Evolutionary conservation across 148 eudicot genomes (phyloP).

Genomic region (Polygonum maritimum): DNA sequence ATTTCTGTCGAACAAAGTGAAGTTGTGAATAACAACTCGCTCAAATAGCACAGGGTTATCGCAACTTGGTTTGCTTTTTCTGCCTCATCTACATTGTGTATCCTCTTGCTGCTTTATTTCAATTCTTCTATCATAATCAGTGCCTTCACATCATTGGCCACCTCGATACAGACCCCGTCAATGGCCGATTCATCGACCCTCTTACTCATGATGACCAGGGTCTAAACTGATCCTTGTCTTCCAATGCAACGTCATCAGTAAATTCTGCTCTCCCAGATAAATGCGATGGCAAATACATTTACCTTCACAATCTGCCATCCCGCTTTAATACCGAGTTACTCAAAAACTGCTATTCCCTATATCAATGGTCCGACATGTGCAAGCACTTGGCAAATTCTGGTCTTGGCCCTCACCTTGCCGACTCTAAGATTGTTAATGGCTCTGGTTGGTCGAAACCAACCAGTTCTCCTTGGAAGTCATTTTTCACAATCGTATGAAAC

Average conservation of each 20-base stretch:
- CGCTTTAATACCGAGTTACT: slow-evolving; percentile 27
- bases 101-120: neutral
- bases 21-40: neutral
- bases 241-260: neutral
- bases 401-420: slow-evolving; percentile 19
- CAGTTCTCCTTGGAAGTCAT: slow-evolving; percentile 33
- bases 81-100: neutral
- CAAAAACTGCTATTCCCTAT: slow-evolving; percentile 12
- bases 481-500: slow-evolving; percentile 31
- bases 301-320: slow-evolving; percentile 29
- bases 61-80: neutral
- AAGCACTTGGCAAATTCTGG: slow-evolving; percentile 16
- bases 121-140: neutral
- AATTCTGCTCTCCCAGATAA: neutral
- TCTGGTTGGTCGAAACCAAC: slow-evolving; percentile 26
- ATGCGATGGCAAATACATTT: slow-evolving; percentile 25
- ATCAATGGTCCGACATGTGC: slow-evolving; percentile 24
- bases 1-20: too few species aligned
- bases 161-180: neutral
- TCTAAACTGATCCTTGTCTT: neutral
- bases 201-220: neutral
- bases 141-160: neutral
- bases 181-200: neutral
- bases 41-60: neutral
- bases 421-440: neutral